Percentiles rank a stretch among this genome's conserved stretches.
phyloP scores from a whole-genome alignment of 257 asterid genomes.

The Leonotis leonurus region DNA sequence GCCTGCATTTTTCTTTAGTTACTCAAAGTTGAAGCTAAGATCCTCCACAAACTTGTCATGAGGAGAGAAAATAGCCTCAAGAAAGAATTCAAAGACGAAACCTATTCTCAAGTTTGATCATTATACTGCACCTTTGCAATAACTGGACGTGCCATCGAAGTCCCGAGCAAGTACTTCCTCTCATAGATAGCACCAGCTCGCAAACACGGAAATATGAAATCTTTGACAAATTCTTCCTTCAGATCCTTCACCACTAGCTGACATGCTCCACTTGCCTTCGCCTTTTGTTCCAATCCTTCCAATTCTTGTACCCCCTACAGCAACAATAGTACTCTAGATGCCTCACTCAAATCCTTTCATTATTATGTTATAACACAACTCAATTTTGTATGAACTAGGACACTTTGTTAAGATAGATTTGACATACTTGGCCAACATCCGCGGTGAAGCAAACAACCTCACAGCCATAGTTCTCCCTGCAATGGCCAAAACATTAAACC shows the following conservation, averaged over 20 bases:
- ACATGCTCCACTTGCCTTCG: constrained; percentile 96
- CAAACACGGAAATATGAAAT: constrained; percentile 82
- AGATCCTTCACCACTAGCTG: constrained; percentile 92
- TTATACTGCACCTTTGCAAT: constrained; percentile 64
- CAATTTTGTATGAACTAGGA: background rate
- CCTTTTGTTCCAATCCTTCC: constrained; percentile 89
- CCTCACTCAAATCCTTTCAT: background rate
- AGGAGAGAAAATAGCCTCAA: background rate
- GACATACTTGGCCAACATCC: constrained; percentile 91
- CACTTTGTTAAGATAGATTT: background rate
- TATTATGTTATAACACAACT: background rate
- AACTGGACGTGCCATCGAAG: constrained; percentile 98
- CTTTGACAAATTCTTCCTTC: constrained; percentile 91
- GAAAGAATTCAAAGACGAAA: background rate
- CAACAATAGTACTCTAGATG: background rate
- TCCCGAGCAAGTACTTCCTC: constrained; percentile 89
- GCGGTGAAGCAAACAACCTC: constrained; percentile 97
- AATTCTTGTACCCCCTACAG: constrained; percentile 79
- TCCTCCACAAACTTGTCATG: background rate
- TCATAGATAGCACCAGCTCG: constrained; percentile 94
- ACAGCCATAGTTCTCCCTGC: constrained; percentile 90
- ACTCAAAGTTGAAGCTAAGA: background rate
- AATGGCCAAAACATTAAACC: constrained; percentile 6
- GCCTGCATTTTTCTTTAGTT: constrained; percentile 45
- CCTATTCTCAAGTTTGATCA: background rate